Percentiles rank a stretch among this genome's conserved stretches.
phyloP scores from a whole-genome alignment of 2,329 filamentous ascomycete species.

The Neocucurbitaria cava region DNA sequence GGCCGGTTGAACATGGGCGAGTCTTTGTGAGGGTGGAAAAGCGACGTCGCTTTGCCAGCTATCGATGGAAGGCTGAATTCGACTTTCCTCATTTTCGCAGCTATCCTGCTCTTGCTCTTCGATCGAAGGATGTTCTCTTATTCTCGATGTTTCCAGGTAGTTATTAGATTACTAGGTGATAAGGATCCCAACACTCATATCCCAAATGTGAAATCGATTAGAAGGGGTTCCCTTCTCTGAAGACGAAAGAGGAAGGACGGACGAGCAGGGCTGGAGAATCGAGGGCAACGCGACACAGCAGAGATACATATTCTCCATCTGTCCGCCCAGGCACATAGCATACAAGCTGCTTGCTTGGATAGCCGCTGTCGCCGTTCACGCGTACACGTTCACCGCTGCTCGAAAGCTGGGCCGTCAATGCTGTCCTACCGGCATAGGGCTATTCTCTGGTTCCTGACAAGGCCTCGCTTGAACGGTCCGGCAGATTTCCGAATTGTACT shows the following conservation, averaged over 20 bases:
- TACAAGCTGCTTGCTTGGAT: slow-evolving; percentile 25
- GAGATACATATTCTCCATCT: slow-evolving; percentile 27
- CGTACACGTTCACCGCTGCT: slow-evolving; percentile 22
- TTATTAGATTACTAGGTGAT: neutral
- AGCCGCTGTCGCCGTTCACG: slow-evolving; percentile 29
- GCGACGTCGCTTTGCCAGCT: slow-evolving; percentile 17
- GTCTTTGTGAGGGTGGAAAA: slow-evolving; percentile 18
- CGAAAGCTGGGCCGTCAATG: slow-evolving; percentile 37
- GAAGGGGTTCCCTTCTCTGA: neutral
- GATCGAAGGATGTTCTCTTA: neutral
- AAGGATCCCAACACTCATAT: neutral
- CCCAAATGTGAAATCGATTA: neutral
- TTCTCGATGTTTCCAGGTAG: neutral
- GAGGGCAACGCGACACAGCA: slow-evolving; percentile 13
- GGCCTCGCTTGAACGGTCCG: slow-evolving; percentile 29
- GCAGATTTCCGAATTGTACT: slow-evolving; percentile 23
- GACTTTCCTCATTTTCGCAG: slow-evolving; percentile 18
- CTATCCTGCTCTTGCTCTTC: neutral
- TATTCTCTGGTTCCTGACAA: slow-evolving; percentile 18
- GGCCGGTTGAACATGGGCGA: slow-evolving; percentile 14
- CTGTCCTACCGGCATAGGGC: slow-evolving; percentile 33
- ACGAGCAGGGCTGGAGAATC: slow-evolving; percentile 13
- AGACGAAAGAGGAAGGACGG: slow-evolving; percentile 1
- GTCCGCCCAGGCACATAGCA: slow-evolving; percentile 18
- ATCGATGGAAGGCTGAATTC: slow-evolving; percentile 13